Evolutionary conservation across 2,329 filamentous ascomycete species (phyloP).

Genomic region (Colletotrichum sp.): DNA sequence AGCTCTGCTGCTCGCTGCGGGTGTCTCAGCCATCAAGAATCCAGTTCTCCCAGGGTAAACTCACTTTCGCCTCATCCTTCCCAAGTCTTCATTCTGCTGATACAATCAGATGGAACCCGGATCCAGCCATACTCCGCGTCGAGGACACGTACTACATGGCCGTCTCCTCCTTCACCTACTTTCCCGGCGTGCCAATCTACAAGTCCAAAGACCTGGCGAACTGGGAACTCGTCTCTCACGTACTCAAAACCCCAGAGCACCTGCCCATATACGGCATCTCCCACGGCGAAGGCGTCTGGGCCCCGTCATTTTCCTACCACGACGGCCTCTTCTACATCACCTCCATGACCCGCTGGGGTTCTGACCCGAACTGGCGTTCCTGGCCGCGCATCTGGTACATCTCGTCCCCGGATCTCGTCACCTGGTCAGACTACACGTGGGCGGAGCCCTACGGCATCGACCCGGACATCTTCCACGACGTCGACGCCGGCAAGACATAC

Average conservation of each 20-base stretch:
- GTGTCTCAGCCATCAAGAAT: constrained; percentile 15
- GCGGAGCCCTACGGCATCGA: constrained; percentile 17
- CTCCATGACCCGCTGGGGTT: constrained; percentile 37
- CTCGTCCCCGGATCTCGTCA: constrained; percentile 27
- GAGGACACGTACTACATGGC: constrained; percentile 6
- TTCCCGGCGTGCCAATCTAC: constrained; percentile 53
- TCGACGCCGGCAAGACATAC: constrained; percentile 17
- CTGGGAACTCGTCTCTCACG: constrained; percentile 6
- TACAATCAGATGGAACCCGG: constrained; percentile 11
- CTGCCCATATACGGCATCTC: constrained; percentile 7
- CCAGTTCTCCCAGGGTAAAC: constrained; percentile 4
- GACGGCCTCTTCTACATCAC: constrained; percentile 30
- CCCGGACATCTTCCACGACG: constrained; percentile 21
- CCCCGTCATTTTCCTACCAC: constrained; percentile 26
- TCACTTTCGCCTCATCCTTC: not conserved
- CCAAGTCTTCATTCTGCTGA: not conserved
- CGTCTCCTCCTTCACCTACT: constrained; percentile 47
- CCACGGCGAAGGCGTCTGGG: constrained; percentile 8
- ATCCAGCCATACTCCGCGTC: constrained; percentile 9
- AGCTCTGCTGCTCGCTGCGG: not conserved
- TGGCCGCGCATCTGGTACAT: constrained; percentile 34
- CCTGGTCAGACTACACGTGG: constrained; percentile 15
- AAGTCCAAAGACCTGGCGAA: constrained; percentile 32
- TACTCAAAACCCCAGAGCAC: not conserved
- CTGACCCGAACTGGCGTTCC: constrained; percentile 40